These are phyloP conservation scores for Euphorbia celastroides DNA, from an alignment of 441 rosid species.

Conservation along the genomic window DNA sequence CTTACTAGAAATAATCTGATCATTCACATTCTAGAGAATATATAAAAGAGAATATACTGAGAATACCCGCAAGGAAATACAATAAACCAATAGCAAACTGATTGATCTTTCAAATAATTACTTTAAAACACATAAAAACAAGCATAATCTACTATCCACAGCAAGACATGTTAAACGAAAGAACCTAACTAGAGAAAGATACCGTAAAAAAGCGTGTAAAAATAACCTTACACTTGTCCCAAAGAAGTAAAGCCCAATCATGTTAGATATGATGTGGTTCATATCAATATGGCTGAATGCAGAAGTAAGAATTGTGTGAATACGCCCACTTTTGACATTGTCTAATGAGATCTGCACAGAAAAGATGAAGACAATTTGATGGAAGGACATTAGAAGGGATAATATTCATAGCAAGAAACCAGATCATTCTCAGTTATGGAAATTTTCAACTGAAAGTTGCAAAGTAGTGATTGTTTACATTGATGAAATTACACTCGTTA, in stretches of 20 bases:
- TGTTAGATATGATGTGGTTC: conserved; percentile 67
- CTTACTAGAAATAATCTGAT: no score
- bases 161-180: not conserved
- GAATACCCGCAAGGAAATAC: not conserved
- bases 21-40: not conserved
- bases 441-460: not conserved
- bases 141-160: not conserved
- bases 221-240: conserved; percentile 56
- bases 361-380: conserved; percentile 19
- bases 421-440: not conserved
- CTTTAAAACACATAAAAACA: not conserved
- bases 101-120: not conserved
- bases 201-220: conserved; percentile 18
- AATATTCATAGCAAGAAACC: not conserved
- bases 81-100: conserved; percentile 1
- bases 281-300: conserved; percentile 78
- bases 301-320: conserved; percentile 71
- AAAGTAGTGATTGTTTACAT: not conserved
- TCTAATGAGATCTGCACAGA: conserved; percentile 73
- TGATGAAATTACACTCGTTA: not conserved
- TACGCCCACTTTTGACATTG: conserved; percentile 54
- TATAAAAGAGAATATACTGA: no score
- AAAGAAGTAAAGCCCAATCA: conserved; percentile 97
- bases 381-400: not conserved
- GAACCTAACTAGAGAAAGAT: conserved; percentile 6